phyloP scores from a whole-genome alignment of 169 alveolate genomes.

The Blepharisma undulans region DNA sequence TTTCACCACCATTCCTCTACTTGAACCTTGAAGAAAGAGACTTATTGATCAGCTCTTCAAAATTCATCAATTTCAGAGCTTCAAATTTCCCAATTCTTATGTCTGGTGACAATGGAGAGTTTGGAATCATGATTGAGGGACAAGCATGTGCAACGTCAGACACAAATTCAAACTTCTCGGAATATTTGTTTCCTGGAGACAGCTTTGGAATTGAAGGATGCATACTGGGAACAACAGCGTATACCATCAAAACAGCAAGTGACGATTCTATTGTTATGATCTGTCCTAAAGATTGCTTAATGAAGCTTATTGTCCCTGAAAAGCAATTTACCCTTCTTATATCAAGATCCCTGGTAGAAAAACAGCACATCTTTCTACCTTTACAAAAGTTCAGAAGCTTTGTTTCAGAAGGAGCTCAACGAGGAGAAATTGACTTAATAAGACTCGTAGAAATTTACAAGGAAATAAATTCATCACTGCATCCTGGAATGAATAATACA shows the following conservation, averaged over 20 bases:
- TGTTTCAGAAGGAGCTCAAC: not conserved
- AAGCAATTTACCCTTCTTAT: constrained; percentile 15
- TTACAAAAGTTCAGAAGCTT: constrained; percentile 7
- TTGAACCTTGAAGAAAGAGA: not conserved
- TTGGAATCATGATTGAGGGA: not conserved
- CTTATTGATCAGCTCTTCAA: not conserved
- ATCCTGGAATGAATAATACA: constrained; percentile 20
- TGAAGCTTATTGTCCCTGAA: not conserved
- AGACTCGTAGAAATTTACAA: constrained; percentile 19
- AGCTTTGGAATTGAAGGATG: constrained; percentile 23
- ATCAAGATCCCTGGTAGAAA: constrained; percentile 5
- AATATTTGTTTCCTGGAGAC: constrained; percentile 2
- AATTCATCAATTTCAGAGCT: not conserved
- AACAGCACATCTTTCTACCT: constrained; percentile 6
- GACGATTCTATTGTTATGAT: not conserved
- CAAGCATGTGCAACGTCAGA: not conserved
- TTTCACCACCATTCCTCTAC: constrained; percentile 11
- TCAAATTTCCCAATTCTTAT: not conserved
- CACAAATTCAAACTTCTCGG: not conserved
- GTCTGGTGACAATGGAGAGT: not conserved
- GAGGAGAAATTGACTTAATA: constrained; percentile 21
- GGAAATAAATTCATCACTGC: constrained; percentile 30
- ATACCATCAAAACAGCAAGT: not conserved
- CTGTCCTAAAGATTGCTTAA: not conserved
- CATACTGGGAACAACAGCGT: not conserved